A percentile compares a stretch with the other conserved stretches of the same genome.
These are phyloP conservation scores for Aureobasidium sp. DNA, from an alignment of 2,329 filamentous ascomycete species.

Conservation along the genomic window DNA sequence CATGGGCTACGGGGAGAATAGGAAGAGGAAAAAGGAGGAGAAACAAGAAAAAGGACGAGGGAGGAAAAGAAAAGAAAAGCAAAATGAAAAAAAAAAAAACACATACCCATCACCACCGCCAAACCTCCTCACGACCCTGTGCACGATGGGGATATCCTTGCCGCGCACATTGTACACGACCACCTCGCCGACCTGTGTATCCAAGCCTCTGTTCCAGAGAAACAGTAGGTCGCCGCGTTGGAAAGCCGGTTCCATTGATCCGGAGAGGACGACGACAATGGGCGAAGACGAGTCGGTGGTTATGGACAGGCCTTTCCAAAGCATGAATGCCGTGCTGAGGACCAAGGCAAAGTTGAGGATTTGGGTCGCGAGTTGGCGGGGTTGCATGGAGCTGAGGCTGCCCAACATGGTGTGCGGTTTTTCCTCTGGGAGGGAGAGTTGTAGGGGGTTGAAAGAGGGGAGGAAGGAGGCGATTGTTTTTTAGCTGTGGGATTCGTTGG, in stretches of 20 bases:
- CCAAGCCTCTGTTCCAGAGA: slow-evolving; percentile 62
- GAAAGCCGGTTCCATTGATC: slow-evolving; percentile 79
- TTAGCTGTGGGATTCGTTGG: not conserved
- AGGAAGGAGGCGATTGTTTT: not conserved
- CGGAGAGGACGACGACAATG: slow-evolving; percentile 76
- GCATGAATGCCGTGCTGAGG: slow-evolving; percentile 87
- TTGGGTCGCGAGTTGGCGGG: slow-evolving; percentile 74
- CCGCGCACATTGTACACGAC: slow-evolving; percentile 80
- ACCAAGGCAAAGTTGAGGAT: slow-evolving; percentile 87
- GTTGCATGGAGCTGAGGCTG: slow-evolving; percentile 57
- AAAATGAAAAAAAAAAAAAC: slow-evolving; percentile 3
- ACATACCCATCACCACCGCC: slow-evolving; percentile 39
- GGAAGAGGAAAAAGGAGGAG: not conserved
- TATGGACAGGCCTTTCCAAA: slow-evolving; percentile 79
- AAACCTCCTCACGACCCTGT: slow-evolving; percentile 72
- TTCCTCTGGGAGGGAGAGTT: not conserved
- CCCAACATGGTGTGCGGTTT: slow-evolving; percentile 54
- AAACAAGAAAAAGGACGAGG: not conserved
- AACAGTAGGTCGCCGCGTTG: slow-evolving; percentile 70
- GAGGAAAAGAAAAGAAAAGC: slow-evolving; percentile 19
- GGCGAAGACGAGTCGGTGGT: slow-evolving; percentile 58
- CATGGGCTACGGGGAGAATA: too few relatives aligned
- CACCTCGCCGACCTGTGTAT: slow-evolving; percentile 63
- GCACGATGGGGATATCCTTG: slow-evolving; percentile 97
- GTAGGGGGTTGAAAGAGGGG: not conserved